Base-by-base conservation (phyloP, 2,329 filamentous ascomycete species). In the Allantophomopsis lycopodina region DNA sequence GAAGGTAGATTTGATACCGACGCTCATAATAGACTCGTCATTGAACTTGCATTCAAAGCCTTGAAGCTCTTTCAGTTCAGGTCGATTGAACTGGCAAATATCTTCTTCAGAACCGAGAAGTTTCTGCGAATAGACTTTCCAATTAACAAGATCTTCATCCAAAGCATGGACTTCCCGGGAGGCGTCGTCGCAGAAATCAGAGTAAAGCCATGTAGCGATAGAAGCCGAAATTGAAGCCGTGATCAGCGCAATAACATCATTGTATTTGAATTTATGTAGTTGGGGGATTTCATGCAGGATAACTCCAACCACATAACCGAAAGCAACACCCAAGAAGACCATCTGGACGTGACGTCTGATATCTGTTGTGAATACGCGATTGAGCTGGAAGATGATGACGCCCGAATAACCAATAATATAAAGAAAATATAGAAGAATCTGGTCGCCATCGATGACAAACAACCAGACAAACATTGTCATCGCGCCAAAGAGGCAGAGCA, bases 361-460 rank as follows among this genome's bases (percentile, higher is more conserved):
- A 39, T 59, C 55, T 2, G 51, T 59, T 12, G 59, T 60, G 47
- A 62, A 62, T 42, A 59, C 60, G 6, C 59, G 54, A 44, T 62
- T 62, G 51, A 60, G 60, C 50, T 62, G 59, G 44, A 61, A 60
- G 15, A 61, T 23, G 37, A 62, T 52, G 38, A 60, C 57, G 10
- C 53, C 49, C 1, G 55, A 54, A 45, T 62, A 62, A 0, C 57
- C 59, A 13, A 57, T 44, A 30, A 52, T 44, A 42, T 62, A 62
- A 16, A 50, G 46, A 37, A 55, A 58, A 40, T 60, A 62, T 5
- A 59, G 43, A 23, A 52, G 46, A n/a, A 55, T 51, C 8, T 56
- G 56, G n/a, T 53, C 37, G 2, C 37, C 15, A 36, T 52, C 50
- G 7, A 54, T 48, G 2, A 59, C 57, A n/a, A 60, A 49, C 1